These are phyloP conservation scores for Prunella vulgaris DNA, from an alignment of 257 asterid species.

Conservation along the genomic window DNA sequence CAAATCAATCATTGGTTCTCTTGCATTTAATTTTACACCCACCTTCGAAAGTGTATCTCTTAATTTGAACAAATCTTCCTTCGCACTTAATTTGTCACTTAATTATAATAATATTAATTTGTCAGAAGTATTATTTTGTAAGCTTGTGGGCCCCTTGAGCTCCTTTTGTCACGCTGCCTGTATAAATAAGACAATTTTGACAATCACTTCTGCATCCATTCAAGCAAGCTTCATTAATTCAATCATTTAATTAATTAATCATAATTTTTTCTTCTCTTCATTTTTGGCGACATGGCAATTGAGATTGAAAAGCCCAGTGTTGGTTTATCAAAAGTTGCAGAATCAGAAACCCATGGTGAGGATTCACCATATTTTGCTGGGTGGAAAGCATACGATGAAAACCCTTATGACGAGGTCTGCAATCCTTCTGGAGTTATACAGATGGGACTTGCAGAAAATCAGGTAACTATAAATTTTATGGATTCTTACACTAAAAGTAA, in stretches of 20 bases:
- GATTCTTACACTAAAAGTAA: no score
- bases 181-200: conserved; percentile 30
- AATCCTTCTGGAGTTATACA: conserved; percentile 85
- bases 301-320: conserved; percentile 48
- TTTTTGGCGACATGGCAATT: conserved; percentile 28
- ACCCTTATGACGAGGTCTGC: conserved; percentile 53
- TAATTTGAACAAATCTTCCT: not conserved
- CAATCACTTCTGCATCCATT: conserved; percentile 5
- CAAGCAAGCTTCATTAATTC: no score
- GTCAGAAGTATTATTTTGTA: not conserved
- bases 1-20: conserved; percentile 29
- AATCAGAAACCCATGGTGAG: conserved; percentile 81
- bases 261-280: no score
- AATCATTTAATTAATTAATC: not conserved
- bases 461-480: no score
- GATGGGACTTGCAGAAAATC: conserved; percentile 95
- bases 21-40: conserved; percentile 2
- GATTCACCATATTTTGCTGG: conserved; percentile 92
- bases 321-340: conserved; percentile 55
- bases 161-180: not conserved
- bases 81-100: not conserved
- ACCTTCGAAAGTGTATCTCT: not conserved
- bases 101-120: no score
- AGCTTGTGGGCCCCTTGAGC: conserved; percentile 21
- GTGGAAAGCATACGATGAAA: conserved; percentile 82